Evolutionary conservation across 768 basidiomycete species (phyloP).

Genomic region (Stropharia rugosoannulata): DNA sequence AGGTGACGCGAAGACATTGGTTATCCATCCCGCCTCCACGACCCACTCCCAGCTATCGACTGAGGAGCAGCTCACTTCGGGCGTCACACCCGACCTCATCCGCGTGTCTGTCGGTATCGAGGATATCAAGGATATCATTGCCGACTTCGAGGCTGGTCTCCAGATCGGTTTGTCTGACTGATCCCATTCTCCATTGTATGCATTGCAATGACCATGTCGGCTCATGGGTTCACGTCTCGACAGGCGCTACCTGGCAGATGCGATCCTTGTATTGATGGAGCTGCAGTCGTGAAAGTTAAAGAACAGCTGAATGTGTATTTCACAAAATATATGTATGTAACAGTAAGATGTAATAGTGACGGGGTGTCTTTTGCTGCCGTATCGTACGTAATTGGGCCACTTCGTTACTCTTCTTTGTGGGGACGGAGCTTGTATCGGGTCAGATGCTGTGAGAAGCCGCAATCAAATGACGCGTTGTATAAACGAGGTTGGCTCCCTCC

Average conservation of each 20-base stretch:
- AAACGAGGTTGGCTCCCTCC: constrained; percentile 15
- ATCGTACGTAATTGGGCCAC: no score
- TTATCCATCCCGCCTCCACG: constrained; percentile 76
- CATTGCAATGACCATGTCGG: not conserved
- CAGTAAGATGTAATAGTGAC: no score
- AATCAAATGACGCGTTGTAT: constrained; percentile 18
- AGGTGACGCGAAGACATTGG: constrained; percentile 78
- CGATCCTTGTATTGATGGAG: no score
- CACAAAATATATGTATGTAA: no score
- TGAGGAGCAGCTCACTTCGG: constrained; percentile 61
- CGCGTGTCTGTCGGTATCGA: constrained; percentile 50
- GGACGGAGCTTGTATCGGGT: not conserved
- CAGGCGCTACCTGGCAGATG: no score
- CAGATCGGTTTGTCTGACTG: constrained; percentile 18
- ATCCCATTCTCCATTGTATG: not conserved
- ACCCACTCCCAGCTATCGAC: constrained; percentile 70
- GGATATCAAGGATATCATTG: constrained; percentile 41
- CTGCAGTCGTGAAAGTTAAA: no score
- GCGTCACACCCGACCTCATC: constrained; percentile 76
- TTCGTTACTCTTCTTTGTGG: not conserved
- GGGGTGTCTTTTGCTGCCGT: no score
- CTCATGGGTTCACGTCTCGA: no score
- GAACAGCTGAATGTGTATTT: no score
- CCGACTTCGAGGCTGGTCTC: constrained; percentile 38
- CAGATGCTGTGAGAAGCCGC: not conserved